These are phyloP conservation scores for Didymella lethalis DNA, from an alignment of 2,329 filamentous ascomycete species.

Conservation along the genomic window DNA sequence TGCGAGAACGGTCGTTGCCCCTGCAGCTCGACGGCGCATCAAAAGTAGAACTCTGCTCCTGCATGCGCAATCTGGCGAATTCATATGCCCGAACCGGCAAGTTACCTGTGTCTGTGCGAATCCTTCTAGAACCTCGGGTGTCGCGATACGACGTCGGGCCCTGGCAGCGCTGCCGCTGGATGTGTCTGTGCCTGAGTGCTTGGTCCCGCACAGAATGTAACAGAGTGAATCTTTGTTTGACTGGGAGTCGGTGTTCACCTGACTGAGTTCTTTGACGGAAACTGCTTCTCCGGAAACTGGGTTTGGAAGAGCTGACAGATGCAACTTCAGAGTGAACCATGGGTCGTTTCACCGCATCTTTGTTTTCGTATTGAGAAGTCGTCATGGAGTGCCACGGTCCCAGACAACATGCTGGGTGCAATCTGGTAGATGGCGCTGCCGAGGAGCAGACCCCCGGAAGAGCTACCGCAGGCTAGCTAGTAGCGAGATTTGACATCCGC, in stretches of 20 bases:
- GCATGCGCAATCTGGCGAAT: slow-evolving; percentile 12
- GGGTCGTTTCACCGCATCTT: slow-evolving; percentile 4
- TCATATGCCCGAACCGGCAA: not conserved
- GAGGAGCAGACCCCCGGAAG: slow-evolving; percentile 5
- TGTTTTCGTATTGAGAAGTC: slow-evolving; percentile 1
- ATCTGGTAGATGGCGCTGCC: slow-evolving; percentile 17
- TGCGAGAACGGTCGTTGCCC: slow-evolving; percentile 8
- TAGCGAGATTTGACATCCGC: not conserved
- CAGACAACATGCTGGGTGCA: slow-evolving; percentile 2
- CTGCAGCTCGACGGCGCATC: slow-evolving; percentile 8
- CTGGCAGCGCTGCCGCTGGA: not conserved
- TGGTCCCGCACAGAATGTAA: slow-evolving; percentile 1
- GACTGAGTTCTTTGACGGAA: not conserved
- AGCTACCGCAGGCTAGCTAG: slow-evolving; percentile 4
- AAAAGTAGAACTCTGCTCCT: slow-evolving; percentile 12
- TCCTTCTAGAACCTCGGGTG: slow-evolving; percentile 19
- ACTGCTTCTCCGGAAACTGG: not conserved
- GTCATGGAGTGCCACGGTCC: slow-evolving; percentile 11
- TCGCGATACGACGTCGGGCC: slow-evolving; percentile 2
- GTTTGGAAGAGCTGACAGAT: slow-evolving; percentile 1
- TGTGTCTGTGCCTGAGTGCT: not conserved
- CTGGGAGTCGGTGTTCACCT: not conserved
- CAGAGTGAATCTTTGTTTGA: not conserved
- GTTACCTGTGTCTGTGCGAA: not conserved
- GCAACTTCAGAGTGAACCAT: slow-evolving; percentile 11